These are phyloP conservation scores for Wallacemonas sp. DNA, from an alignment of 208 protist genomes.

Conservation along the genomic window DNA sequence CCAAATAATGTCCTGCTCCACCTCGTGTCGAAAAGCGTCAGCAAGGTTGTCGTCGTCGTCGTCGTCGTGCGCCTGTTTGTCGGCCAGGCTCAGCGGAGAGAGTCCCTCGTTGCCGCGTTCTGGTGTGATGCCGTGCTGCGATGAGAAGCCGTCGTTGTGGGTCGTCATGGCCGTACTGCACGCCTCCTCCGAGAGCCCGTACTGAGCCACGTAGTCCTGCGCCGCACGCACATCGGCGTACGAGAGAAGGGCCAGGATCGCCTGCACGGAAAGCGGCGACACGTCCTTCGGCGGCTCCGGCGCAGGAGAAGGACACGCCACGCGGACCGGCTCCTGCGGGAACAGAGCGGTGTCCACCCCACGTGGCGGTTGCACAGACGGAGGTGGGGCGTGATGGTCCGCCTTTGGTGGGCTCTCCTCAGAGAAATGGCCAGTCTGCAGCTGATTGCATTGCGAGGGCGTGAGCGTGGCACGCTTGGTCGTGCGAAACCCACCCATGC, in stretches of 20 bases:
- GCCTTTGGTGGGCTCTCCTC: no score
- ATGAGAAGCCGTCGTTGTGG: no score
- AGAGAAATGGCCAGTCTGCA: no score
- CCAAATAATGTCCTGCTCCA: slow-evolving; percentile 6
- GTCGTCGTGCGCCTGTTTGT: neutral
- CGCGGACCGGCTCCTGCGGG: no score
- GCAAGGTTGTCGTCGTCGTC: neutral
- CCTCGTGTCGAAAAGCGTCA: slow-evolving; percentile 15
- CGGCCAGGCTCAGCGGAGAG: neutral
- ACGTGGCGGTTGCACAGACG: no score
- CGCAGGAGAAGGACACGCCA: neutral
- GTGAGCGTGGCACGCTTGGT: slow-evolving; percentile 2
- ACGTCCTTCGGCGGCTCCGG: neutral
- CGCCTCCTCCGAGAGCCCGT: neutral
- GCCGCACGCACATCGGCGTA: slow-evolving; percentile 19
- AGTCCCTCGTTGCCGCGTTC: neutral
- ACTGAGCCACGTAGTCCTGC: slow-evolving; percentile 17
- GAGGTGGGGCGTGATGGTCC: no score
- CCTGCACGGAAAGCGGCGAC: no score
- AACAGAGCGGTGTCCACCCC: no score
- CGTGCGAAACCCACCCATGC: slow-evolving; percentile 6
- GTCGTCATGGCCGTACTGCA: no score
- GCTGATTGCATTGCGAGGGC: neutral
- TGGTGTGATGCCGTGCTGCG: no score
- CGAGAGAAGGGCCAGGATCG: slow-evolving; percentile 3